A percentile compares a stretch with the other conserved stretches of the same genome.
phyloP scores from a whole-genome alignment of 2,329 filamentous ascomycete species.

The Eutypella sp. region DNA sequence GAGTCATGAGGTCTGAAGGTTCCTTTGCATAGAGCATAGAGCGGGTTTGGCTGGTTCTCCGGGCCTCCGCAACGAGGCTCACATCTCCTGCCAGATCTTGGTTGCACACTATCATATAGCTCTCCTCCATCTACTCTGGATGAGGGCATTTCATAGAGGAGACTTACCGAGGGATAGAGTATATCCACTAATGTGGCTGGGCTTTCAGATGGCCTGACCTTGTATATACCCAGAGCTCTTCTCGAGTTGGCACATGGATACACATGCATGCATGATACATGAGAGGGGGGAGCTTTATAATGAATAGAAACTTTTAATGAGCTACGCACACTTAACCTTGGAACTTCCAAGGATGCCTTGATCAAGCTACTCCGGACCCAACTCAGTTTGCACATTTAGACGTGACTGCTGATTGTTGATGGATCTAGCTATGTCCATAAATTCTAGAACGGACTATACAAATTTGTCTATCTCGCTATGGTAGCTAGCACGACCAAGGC shows the following conservation, averaged over 20 bases:
- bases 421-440: no score
- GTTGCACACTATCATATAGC: no score
- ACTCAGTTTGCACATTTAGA: no score
- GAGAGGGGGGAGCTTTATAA: slow-evolving; percentile 10
- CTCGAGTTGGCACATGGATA: no score
- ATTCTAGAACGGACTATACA: no score
- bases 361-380: no score
- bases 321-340: background rate
- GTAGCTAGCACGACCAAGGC: no score
- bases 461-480: no score
- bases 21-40: slow-evolving; percentile 20
- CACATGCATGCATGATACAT: no score
- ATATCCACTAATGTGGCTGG: slow-evolving; percentile 16
- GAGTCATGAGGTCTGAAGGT: slow-evolving; percentile 15
- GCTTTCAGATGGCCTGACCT: slow-evolving; percentile 14
- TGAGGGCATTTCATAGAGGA: slow-evolving; percentile 15
- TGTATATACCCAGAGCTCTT: slow-evolving; percentile 25
- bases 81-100: no score
- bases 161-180: slow-evolving; percentile 10
- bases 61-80: slow-evolving; percentile 10
- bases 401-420: no score
- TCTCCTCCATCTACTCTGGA: slow-evolving; percentile 11
- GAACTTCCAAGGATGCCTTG: no score
- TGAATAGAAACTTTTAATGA: slow-evolving; percentile 15
- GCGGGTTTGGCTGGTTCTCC: slow-evolving; percentile 14